Evolutionary conservation across 2,329 filamentous ascomycete genomes (phyloP), one percentile per base, ranked within the genome.

Genomic region (Alternaria gansuensis): DNA sequence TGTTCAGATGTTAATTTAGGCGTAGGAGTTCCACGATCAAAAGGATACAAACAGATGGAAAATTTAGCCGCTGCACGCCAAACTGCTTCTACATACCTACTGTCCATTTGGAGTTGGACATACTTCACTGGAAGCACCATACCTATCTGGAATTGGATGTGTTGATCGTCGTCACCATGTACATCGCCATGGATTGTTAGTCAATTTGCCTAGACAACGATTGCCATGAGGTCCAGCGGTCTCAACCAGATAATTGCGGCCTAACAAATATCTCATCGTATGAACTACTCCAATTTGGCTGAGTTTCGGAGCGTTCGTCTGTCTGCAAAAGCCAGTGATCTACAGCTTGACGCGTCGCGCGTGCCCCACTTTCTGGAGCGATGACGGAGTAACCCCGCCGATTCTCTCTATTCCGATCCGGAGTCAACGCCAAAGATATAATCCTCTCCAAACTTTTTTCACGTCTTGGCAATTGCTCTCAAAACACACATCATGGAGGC

Each of bases 401-500:
- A 62, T 62, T 68, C 60, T 63, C 62, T 65, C 54, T 62, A 70
- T 55, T 74, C 69, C 69, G 71, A 70, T 60, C 62, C 73, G 72
- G 72, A 75, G 64, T 73, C 58, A 63, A 69, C 57, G 57, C 60
- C 56, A 53, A 59, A 51, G 50, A 65, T 70, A 73, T 73, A 72
- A 66, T 61, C 62, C 54, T 59, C 26, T 57, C 62, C 63, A 43
- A 59, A 64, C 45, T 67, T 59, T 50, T 54, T 33, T 34, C 33
- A 7, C 29, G 34, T 54, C 57, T 56, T 59, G 53, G 45, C 43
- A 31, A 62, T 44, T 23, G 36, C 54, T 17, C 51, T 45, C 49
- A 65, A 58, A 59, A 26, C 39, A 65, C 37, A 60, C 65, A 76
- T 49, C n/a, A 78, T 78, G 77, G 76, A 79, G 54, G 67, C 73